These are phyloP conservation scores for Paraurostyla sp. DNA, from an alignment of 73 alveolate genomes.

Conservation along the genomic window DNA sequence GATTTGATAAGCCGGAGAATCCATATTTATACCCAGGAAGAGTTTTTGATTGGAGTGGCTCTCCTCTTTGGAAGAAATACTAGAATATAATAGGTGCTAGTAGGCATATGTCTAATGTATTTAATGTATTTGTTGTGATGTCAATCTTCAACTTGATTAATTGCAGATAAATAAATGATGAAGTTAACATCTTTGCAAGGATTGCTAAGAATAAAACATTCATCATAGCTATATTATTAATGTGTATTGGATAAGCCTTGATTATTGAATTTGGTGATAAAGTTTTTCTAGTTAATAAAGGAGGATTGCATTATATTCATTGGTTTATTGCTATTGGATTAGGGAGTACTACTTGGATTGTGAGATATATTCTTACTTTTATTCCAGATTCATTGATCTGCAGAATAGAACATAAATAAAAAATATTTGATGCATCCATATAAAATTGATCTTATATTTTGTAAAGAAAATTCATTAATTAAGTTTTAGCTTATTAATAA, in stretches of 20 bases:
- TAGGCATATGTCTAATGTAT: conserved; percentile 80
- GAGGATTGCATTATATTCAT: conserved; percentile 40
- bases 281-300: background rate
- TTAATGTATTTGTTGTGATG: conserved; percentile 83
- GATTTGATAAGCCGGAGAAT: conserved; percentile 73
- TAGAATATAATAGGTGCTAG: conserved; percentile 52
- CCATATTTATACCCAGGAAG: conserved; percentile 89
- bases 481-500: no score
- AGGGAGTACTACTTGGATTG: conserved; percentile 13
- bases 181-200: conserved; percentile 71
- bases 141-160: conserved; percentile 83
- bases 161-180: conserved; percentile 82
- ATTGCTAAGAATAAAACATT: conserved; percentile 46
- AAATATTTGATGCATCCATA: no score
- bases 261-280: background rate
- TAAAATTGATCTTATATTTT: no score
- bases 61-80: conserved; percentile 71
- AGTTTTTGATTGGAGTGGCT: conserved; percentile 68
- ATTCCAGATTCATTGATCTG: conserved; percentile 53
- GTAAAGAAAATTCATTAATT: conserved; percentile 1
- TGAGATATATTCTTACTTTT: background rate
- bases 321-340: conserved; percentile 32
- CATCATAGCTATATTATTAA: background rate
- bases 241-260: background rate
- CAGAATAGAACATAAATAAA: conserved; percentile 21